phyloP scores from a whole-genome alignment of 2,329 filamentous ascomycete genomes.

The Chaetothyriales sp. region DNA sequence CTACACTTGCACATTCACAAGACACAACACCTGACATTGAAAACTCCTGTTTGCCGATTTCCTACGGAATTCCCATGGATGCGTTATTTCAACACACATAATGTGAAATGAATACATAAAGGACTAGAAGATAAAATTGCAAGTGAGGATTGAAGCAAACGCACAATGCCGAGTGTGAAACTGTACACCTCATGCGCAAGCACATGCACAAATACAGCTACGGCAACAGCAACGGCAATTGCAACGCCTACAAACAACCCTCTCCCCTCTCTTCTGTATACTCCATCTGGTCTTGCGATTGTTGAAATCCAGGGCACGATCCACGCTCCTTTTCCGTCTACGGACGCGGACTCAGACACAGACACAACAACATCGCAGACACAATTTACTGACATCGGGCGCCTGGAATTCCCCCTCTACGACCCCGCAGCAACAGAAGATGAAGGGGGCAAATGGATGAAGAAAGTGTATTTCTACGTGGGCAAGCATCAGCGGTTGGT shows the following conservation, averaged over 20 bases:
- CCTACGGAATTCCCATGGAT: too few relatives aligned
- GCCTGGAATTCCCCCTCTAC: conserved; percentile 66
- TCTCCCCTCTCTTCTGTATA: conserved; percentile 71
- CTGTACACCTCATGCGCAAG: not conserved
- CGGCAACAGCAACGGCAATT: not conserved
- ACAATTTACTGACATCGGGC: conserved; percentile 48
- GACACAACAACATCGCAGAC: conserved; percentile 5
- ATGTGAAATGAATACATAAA: too few relatives aligned
- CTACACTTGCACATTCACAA: too few relatives aligned
- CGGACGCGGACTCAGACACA: conserved; percentile 9
- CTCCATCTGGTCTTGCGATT: conserved; percentile 75
- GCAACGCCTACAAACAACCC: conserved; percentile 32
- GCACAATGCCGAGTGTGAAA: not conserved
- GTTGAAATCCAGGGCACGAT: conserved; percentile 87
- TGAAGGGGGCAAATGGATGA: conserved; percentile 67
- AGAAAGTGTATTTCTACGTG: conserved; percentile 73
- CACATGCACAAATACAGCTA: not conserved
- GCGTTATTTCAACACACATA: too few relatives aligned
- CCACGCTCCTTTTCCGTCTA: conserved; percentile 48
- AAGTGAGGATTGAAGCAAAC: too few relatives aligned
- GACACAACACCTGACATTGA: too few relatives aligned
- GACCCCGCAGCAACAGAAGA: conserved; percentile 31
- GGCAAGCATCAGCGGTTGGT: conserved; percentile 78
- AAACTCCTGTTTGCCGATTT: too few relatives aligned
- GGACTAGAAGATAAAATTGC: too few relatives aligned